A percentile compares a stretch with the other conserved stretches of the same genome.
These are phyloP conservation scores for Allodekkera sacchari DNA, from an alignment of 805 yeast species.

Conservation along the genomic window DNA sequence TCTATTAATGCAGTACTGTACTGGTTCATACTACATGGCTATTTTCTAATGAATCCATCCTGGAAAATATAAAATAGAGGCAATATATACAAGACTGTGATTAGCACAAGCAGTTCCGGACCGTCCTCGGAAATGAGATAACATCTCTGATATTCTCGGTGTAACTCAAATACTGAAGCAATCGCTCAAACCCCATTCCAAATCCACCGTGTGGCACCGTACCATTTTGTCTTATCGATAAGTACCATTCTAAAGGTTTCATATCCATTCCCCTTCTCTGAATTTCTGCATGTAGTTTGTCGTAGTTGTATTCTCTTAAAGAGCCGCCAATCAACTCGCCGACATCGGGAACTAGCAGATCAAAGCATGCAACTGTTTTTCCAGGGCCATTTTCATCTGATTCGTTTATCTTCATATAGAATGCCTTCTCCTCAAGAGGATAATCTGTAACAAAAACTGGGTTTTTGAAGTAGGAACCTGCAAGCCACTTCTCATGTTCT, in stretches of 20 bases:
- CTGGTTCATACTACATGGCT: too few relatives aligned
- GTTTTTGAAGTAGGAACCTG: slow-evolving; percentile 54
- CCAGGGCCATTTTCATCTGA: slow-evolving; percentile 26
- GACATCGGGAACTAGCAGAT: slow-evolving; percentile 77
- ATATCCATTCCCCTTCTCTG: slow-evolving; percentile 44
- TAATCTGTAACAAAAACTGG: slow-evolving; percentile 91
- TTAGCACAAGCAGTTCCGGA: slow-evolving; percentile 41
- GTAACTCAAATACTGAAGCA: slow-evolving; percentile 64
- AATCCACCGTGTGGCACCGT: slow-evolving; percentile 93
- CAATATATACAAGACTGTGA: too few relatives aligned
- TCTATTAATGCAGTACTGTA: too few relatives aligned
- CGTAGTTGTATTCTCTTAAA: slow-evolving; percentile 66
- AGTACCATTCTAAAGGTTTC: slow-evolving; percentile 70
- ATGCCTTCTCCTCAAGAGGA: slow-evolving; percentile 74
- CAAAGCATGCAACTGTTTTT: slow-evolving; percentile 80
- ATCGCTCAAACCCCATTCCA: slow-evolving; percentile 90
- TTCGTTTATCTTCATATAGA: slow-evolving; percentile 69
- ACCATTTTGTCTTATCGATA: slow-evolving; percentile 66
- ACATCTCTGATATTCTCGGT: slow-evolving; percentile 80
- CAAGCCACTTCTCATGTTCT: slow-evolving; percentile 88
- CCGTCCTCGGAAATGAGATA: slow-evolving; percentile 78
- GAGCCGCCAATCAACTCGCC: slow-evolving; percentile 97
- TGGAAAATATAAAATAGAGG: too few relatives aligned
- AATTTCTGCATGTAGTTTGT: slow-evolving; percentile 41
- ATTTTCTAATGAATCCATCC: too few relatives aligned